Base-by-base conservation (phyloP, 768 basidiomycete genomes). In the Saitozyma sp. region DNA sequence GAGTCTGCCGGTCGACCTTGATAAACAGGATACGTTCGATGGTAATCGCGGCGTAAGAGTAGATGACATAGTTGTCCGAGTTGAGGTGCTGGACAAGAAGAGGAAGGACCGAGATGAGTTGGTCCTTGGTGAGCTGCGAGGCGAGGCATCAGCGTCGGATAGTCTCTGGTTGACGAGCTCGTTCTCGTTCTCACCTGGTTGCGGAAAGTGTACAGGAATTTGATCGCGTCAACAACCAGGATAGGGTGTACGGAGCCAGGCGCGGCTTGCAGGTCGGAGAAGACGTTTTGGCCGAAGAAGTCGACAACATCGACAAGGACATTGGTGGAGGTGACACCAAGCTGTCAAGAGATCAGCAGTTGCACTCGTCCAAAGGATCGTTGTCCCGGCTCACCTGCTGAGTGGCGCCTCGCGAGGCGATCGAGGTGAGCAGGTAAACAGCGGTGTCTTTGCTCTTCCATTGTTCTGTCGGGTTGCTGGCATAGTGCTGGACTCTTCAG, bases 21-120 rank as follows among this genome's bases (percentile, higher is more conserved):
- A 97, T 96, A 79, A 87, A 91, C 46, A 99, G 81, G 58, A 97
- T 88, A 8, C 93, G 86, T 74, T 99, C 96, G 74, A 99, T 94
- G n/a, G 94, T 92, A 71, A 97, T 93, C 16, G 96, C 94, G 9
- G 94, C 92, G 79, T 97, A 98, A 0, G 95, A 94, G 72, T 90
- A 95, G 29, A 89, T 88, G 53, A 98, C 95, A 79, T 92, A 94
- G 75, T 92, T 92, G 56, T 84, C 82, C 17, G 91, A 91, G 6
- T 83, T 82, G 41, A 98, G 86, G 76, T 95, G 94, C 11, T 84
- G 87, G 37, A 88, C 85, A 9, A 98, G 86, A 17, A 91, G 83
- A 0, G 95, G 96, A 1, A 98, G 82, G 19, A 98, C 95, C 2
- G 91, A 88, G 8, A 94, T 84, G 9, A 98, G 83, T 84, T 99